Evolutionary conservation across 495 filamentous ascomycete species (phyloP).

Genomic region (Penicillium manginii): DNA sequence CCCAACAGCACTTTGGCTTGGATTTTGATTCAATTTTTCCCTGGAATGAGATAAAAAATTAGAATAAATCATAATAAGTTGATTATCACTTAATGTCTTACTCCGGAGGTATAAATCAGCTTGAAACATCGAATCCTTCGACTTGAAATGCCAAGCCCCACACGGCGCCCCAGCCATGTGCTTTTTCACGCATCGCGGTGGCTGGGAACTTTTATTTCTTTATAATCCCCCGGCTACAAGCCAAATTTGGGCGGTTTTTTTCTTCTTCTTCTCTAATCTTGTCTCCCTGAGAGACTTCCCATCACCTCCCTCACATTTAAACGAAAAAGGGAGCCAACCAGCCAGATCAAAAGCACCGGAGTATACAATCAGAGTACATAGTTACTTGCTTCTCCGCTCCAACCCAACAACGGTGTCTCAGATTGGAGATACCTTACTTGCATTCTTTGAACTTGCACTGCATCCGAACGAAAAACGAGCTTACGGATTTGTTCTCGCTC

Average conservation of each 20-base stretch:
- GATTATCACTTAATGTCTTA: too few species aligned
- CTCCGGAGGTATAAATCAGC: not conserved
- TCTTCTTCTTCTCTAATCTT: conserved; percentile 10
- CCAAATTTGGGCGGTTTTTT: conserved; percentile 15
- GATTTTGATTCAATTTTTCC: not conserved
- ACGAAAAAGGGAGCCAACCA: not conserved
- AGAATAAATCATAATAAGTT: too few species aligned
- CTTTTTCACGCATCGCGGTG: conserved; percentile 9
- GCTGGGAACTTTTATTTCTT: conserved; percentile 28
- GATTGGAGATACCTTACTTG: too few species aligned
- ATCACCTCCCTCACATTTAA: not conserved
- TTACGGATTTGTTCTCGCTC: too few species aligned
- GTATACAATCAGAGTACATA: not conserved
- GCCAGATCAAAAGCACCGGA: too few species aligned
- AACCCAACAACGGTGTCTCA: too few species aligned
- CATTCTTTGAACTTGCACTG: too few species aligned
- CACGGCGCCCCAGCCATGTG: not conserved
- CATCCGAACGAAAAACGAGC: too few species aligned
- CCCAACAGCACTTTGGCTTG: too few species aligned
- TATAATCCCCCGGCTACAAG: conserved; percentile 15
- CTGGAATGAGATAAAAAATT: not conserved
- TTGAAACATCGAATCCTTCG: not conserved
- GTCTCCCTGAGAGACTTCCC: conserved; percentile 10
- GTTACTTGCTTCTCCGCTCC: too few species aligned
- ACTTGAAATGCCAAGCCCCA: not conserved